phyloP scores from a whole-genome alignment of 441 rosid genomes.

The Croton setiger region DNA sequence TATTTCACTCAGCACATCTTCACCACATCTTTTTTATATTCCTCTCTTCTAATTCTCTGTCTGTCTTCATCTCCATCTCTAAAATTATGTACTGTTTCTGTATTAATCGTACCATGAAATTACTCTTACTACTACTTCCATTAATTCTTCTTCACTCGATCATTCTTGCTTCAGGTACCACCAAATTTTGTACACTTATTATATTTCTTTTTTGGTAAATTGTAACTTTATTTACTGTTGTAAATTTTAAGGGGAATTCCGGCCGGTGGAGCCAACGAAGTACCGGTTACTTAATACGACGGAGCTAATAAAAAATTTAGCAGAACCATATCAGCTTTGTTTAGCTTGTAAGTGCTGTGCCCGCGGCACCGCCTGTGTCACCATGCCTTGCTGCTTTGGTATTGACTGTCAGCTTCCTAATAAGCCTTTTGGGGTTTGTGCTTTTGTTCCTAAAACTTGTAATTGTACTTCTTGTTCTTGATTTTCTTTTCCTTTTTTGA shows the following conservation, averaged over 20 bases:
- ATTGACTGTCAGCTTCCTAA: constrained; percentile 72
- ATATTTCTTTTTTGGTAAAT: too few species aligned
- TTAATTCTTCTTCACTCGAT: background rate
- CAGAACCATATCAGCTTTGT: constrained; percentile 57
- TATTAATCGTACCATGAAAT: constrained; percentile 13
- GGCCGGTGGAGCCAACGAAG: constrained; percentile 18
- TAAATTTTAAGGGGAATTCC: too few species aligned
- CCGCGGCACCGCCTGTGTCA: constrained; percentile 31
- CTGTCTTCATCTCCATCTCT: background rate
- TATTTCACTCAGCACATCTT: background rate
- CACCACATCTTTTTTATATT: constrained; percentile 18
- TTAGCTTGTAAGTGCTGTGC: constrained; percentile 68
- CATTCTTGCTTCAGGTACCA: constrained; percentile 21
- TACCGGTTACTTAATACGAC: constrained; percentile 19
- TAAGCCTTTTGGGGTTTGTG: constrained; percentile 77
- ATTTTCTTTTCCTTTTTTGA: constrained; percentile 4
- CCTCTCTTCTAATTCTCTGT: background rate
- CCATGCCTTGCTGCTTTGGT: constrained; percentile 71
- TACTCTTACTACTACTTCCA: background rate
- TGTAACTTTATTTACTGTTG: too few species aligned
- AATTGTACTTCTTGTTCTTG: constrained; percentile 52
- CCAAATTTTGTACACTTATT: too few species aligned
- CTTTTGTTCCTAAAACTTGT: constrained; percentile 69
- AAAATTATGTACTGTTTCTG: background rate
- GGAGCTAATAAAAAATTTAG: constrained; percentile 23